Evolutionary conservation across 129 eudicot genomes (phyloP).

Genomic region (Flaveria brownii): DNA sequence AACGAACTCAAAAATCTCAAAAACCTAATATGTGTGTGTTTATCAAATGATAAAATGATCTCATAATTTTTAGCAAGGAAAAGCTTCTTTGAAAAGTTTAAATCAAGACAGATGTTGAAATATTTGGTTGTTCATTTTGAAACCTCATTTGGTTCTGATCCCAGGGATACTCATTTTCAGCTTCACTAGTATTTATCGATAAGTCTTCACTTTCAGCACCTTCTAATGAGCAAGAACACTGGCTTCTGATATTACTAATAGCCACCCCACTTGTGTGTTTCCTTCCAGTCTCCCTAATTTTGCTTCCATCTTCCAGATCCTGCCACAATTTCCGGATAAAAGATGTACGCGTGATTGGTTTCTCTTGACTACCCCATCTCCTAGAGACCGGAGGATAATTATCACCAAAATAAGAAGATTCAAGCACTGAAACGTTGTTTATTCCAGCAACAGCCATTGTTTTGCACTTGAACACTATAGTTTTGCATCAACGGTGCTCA

Average conservation of each 20-base stretch:
- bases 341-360: slow-evolving; percentile 61
- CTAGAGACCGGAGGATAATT: slow-evolving; percentile 49
- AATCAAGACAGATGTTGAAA: too few species aligned
- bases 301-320: slow-evolving; percentile 70
- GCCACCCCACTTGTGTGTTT: slow-evolving; percentile 31
- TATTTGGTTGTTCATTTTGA: too few species aligned
- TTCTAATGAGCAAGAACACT: slow-evolving; percentile 33
- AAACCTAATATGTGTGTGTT: too few species aligned
- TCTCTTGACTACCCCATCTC: slow-evolving; percentile 45
- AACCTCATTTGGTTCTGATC: too few species aligned
- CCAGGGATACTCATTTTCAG: too few species aligned
- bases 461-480: slow-evolving; percentile 8
- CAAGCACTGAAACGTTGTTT: slow-evolving; percentile 52
- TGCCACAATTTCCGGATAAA: slow-evolving; percentile 79
- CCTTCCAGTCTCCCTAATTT: slow-evolving; percentile 33
- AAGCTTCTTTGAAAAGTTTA: too few species aligned
- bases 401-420: slow-evolving; percentile 45
- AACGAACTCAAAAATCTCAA: too few species aligned
- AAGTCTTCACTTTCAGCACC: slow-evolving; percentile 30
- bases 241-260: slow-evolving; percentile 13
- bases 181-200: too few species aligned
- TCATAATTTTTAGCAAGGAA: too few species aligned
- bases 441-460: slow-evolving; percentile 79
- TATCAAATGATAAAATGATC: too few species aligned
- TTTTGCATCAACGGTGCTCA: slow-evolving; percentile 18